Evolutionary conservation across 2,329 filamentous ascomycete genomes (phyloP).

Genomic region (Aspergillus hortae): DNA sequence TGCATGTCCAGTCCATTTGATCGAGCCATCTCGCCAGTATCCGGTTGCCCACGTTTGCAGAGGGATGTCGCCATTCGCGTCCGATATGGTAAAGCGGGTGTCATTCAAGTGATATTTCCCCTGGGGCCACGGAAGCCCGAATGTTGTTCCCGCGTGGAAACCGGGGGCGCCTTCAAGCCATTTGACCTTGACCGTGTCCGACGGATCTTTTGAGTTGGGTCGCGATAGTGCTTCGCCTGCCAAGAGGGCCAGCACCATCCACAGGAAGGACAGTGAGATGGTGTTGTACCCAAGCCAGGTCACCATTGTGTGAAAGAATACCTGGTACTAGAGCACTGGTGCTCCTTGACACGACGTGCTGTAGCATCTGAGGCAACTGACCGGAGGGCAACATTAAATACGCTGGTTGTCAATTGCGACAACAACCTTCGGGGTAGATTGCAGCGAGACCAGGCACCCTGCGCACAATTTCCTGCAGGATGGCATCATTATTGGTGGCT

Average conservation of each 20-base stretch:
- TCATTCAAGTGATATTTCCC: slow-evolving; percentile 37
- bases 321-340: no score
- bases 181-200: slow-evolving; percentile 9
- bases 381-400: neutral
- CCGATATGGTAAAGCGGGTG: slow-evolving; percentile 37
- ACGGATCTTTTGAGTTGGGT: neutral
- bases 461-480: neutral
- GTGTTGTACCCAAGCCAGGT: no score
- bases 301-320: no score
- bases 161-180: slow-evolving; percentile 43
- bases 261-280: no score
- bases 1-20: slow-evolving; percentile 61
- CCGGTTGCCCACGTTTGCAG: slow-evolving; percentile 57
- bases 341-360: neutral
- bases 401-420: neutral
- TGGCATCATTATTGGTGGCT: slow-evolving; percentile 1
- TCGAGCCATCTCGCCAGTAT: slow-evolving; percentile 58
- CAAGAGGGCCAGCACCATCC: no score
- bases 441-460: neutral
- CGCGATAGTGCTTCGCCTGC: neutral
- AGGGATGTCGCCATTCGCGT: slow-evolving; percentile 16
- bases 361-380: neutral
- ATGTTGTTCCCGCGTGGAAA: slow-evolving; percentile 38
- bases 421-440: neutral
- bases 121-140: slow-evolving; percentile 43